Base-by-base conservation (phyloP, 805 yeast genomes). In the Candida succiphila region DNA sequence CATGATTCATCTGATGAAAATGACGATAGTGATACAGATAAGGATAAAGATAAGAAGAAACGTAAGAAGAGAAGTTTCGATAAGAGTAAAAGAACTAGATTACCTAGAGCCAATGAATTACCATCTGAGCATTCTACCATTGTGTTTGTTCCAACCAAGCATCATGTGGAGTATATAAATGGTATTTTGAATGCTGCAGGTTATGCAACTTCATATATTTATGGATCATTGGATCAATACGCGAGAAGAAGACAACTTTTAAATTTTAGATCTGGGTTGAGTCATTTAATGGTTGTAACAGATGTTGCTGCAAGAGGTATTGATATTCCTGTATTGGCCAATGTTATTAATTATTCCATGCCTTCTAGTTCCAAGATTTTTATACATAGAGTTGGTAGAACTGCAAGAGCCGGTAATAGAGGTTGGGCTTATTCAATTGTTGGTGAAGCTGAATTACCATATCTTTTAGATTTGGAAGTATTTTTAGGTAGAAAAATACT, bases 301-400 rank as follows among this genome's bases (percentile, higher is more conserved):
- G 98, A 92, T 65, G 97, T 85, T 42, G 95, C 95, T 18, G 98
- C 98, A 2, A 79, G 98, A 66, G 98, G 98, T 77, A 87, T 92
- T 40, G 99, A 94, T 74, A 85, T 92, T 43, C 98, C 98, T 0
- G 78, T 92, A 36, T 70, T 92, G 51, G 95, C 97, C 6, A 88
- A 94, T 51, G 99, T 92, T 34, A 71, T 92, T 45, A 92, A 92
- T 56, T 92, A 73, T 57, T 76, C 95, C 1, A 66, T 92, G 39
- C 97, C 97, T 9, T 81, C 86, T 1, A 79, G 94, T 2, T 86
- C 96, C 4, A 92, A 94, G 58, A 82, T 89, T 38, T 92, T 92
- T 58, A 73, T 92, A 36, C 99, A 92, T 60, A 77, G 99, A 61
- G 97, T 92, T 30, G 99, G 99, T 57, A 79, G 99, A 70, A 92